Base-by-base conservation (phyloP, 371 early-diverging fungal genomes). In the Mucor piriformis region DNA sequence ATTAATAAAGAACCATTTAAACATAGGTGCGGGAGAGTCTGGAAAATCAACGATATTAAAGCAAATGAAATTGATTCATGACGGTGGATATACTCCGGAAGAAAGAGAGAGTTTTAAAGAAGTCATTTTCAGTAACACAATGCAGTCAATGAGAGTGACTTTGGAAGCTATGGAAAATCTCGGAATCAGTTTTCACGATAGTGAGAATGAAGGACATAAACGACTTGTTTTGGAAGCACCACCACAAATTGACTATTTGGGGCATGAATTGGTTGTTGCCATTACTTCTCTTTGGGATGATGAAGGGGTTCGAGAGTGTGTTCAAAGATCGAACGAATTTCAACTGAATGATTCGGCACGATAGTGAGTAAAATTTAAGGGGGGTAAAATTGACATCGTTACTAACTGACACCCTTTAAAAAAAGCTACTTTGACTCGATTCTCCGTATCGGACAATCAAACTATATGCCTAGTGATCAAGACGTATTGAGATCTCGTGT, bases 61-160 rank as follows among this genome's bases (percentile, higher is more conserved):
- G 72, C 97, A 97, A 69, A 96, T 97, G 95, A 91, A 92, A 67
- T 83, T 96, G 33, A 95, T 97, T 63, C 96, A 97, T 72, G 95
- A 90, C 57, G 88, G 86, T 52, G 98, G 98, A 2, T 97, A 92
- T 74, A 86, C 88, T 38, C 65, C 72, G 13, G 89, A 91, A 32
- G 97, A 97, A 72, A 84, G 92, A 37, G 88, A 90, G 55, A 87
- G 91, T 27, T 96, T 92, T 77, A 91, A 88, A 63, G 94, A 90
- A 68, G 91, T 94, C 61, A 94, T 97, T 48, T 94, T 92, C 67
- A 84, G 88, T 52, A 97, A 97, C 76, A 87, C 90, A 18, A 82
- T 94, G 57, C 91, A 94, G 55, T 92, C 94, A 20, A 94, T 94
- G 93, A 85, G 89, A 49, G 91, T 92, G 42, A 89, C 95, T 34